Base-by-base conservation (phyloP, 345 rosid genomes). In the Aquilaria malaccensis region DNA sequence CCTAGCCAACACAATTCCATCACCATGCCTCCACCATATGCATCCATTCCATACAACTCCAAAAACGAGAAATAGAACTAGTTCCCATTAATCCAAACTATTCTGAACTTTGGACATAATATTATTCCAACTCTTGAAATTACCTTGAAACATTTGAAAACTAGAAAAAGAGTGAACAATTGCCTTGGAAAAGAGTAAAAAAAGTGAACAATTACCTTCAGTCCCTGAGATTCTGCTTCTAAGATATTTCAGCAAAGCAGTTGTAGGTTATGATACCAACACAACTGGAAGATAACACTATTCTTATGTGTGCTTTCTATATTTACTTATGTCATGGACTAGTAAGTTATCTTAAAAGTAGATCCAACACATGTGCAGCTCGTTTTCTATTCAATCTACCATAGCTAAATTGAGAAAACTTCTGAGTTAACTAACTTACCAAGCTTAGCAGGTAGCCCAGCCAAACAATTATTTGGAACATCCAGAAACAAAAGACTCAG, bases 381-480 rank as follows among this genome's bases (percentile, higher is more conserved):
- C 9, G 43, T 37, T 49, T 56, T 50, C 61, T 55, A 50, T 11
- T 32, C 31, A 50, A 49, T 53, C 11, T 31, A 33, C 5, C 13
- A 12, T 12, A 49, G n/a, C 41, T 29, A 53, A 55, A 74, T 33
- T 71, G 56, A 63, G 47, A 55, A 52, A 13, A 60, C 41, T 52
- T 55, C 54, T 14, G 9, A 55, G 52, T 45, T 66, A 51, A 67
- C 66, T 67, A 68, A 71, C 74, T 56, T 85, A 92, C 98, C 98
- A 49, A 87, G 84, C 75, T 87, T 95, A 33, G 94, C 79, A 57
- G 91, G 89, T 76, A 92, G 81, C 69, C 88, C 98, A 55, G 76
- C 67, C 80, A 92, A 84, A 37, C 97, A 84, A 76, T 93, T 93
- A 76, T 93, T 93, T 58, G 97, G 89, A 59, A 93, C 88, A 76